Conservation (phyloP, 495 filamentous ascomycete genomes). For the Talaromyces nanjingensis region DNA sequence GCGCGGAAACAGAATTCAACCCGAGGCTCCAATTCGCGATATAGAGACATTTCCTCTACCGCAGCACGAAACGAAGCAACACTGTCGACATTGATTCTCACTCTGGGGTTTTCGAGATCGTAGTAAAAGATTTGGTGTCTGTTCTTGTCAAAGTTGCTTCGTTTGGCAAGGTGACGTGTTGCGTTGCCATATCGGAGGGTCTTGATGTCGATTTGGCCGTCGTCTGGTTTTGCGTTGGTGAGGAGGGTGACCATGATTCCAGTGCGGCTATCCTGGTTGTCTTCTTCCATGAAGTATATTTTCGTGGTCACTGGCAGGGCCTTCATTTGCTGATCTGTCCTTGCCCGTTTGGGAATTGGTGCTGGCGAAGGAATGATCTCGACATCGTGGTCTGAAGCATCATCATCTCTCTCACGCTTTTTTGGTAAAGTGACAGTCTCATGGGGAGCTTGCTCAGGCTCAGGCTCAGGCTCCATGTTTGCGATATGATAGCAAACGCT, state of each 20-base stretch:
- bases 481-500: not conserved
- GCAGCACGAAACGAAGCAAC: not conserved
- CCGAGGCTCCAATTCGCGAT: not conserved
- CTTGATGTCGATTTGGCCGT: not conserved
- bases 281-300: constrained; percentile 1
- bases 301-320: not conserved
- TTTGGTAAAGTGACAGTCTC: not conserved
- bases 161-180: not conserved
- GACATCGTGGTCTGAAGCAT: not conserved
- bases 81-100: not conserved
- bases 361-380: no score
- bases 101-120: not conserved
- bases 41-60: not conserved
- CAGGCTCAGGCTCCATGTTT: not conserved
- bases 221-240: not conserved
- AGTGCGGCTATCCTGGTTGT: not conserved
- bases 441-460: not conserved
- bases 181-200: not conserved
- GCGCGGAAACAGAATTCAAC: not conserved
- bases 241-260: not conserved
- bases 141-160: not conserved
- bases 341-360: not conserved
- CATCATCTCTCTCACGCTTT: not conserved
- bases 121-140: not conserved
- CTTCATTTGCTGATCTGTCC: not conserved